Percentiles rank a stretch among this genome's conserved stretches.
phyloP scores from a whole-genome alignment of 2,329 filamentous ascomycete genomes.

The Paecilomyces sp. region DNA sequence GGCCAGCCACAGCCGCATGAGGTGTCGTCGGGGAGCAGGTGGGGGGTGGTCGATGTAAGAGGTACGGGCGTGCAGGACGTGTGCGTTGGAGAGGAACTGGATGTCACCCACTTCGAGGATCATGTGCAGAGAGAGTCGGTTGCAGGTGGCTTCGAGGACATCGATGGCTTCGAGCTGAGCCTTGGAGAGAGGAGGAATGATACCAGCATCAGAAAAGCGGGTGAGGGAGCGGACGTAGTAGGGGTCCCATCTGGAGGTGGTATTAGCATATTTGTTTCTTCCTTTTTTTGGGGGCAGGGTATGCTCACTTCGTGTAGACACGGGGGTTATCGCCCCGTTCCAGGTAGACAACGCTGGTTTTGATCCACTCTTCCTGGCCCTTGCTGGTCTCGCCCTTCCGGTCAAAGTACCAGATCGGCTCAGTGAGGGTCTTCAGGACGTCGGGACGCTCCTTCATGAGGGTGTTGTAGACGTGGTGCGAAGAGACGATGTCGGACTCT shows the following conservation, averaged over 20 bases:
- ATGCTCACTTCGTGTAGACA: slow-evolving; percentile 62
- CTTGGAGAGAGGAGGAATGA: slow-evolving; percentile 64
- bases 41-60: slow-evolving; percentile 67
- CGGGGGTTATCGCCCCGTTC: slow-evolving; percentile 60
- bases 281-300: neutral
- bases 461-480: slow-evolving; percentile 75
- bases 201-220: slow-evolving; percentile 64
- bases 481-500: slow-evolving; percentile 72
- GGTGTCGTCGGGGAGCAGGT: slow-evolving; percentile 63
- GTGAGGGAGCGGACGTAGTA: slow-evolving; percentile 74
- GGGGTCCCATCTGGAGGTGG: slow-evolving; percentile 60
- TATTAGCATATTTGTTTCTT: slow-evolving; percentile 2
- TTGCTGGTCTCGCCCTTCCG: slow-evolving; percentile 74
- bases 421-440: slow-evolving; percentile 65
- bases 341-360: slow-evolving; percentile 66
- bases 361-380: slow-evolving; percentile 69
- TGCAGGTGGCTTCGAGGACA: slow-evolving; percentile 69
- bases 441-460: slow-evolving; percentile 69
- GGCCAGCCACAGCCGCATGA: slow-evolving; percentile 78
- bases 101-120: slow-evolving; percentile 80
- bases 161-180: slow-evolving; percentile 62
- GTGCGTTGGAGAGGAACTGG: slow-evolving; percentile 75
- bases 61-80: slow-evolving; percentile 74
- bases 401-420: slow-evolving; percentile 87
- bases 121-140: slow-evolving; percentile 72